Base-by-base conservation (phyloP, 163 green algal genomes). In the Botryococcus braunii region DNA sequence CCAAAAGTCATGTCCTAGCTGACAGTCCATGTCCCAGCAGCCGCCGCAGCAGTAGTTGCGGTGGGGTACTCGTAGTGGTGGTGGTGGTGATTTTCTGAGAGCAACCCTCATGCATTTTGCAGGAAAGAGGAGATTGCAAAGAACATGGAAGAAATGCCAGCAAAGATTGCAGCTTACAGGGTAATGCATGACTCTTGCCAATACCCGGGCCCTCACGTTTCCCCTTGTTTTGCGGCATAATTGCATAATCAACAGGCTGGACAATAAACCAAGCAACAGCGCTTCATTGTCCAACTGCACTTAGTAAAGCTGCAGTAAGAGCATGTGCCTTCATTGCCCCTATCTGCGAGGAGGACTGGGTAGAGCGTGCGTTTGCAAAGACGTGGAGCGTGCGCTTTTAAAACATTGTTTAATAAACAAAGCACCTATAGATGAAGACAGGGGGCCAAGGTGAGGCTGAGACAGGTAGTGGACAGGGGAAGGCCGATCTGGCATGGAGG, bases 71-170 rank as follows among this genome's bases (percentile, higher is more conserved):
- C 13, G 43, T 27, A 17, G 43, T 52, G 43, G 43, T 13, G 13
- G 43, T 27, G 43, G 13, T 61, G 50, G n/a, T 25, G n/a, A 61
- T 25, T 11, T 61, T 61, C 8, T 7, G 17, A 9, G 50, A 27
- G 34, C 50, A 6, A 0, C 9, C 35, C 21, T n/a, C 8, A 9
- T 21, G 1, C 31, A 27, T 49, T 8, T 4, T 75, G 55, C 74
- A 75, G 72, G 65, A 40, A 72, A 35, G 29, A 62, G 37, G 52
- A 76, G 29, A 83, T 84, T 11, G 65, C 70, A 13, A 62, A 66
- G 21, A 85, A 84, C 2, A 31, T 88, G 38, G 70, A 68, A 38
- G 62, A 56, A 43, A 82, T 81, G 70, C 66, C 79, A 40, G 48
- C 75, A 31, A 66, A 49, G 21, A 75, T 87, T 37, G 71, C 75